Conservation (phyloP, 129 eudicot genomes). For the Oenanthe sinensis region DNA sequence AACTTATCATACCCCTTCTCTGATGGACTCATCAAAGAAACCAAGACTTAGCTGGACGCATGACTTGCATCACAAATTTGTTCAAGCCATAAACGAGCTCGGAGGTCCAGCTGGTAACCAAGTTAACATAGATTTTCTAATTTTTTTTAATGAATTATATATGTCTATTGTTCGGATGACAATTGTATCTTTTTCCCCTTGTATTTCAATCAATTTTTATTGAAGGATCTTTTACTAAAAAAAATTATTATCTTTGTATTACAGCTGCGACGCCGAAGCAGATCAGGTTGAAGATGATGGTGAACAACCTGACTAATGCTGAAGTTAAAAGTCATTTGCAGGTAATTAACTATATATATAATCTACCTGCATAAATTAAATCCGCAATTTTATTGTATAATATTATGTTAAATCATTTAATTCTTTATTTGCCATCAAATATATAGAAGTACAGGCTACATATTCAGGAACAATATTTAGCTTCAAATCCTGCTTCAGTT, state of each 20-base stretch:
- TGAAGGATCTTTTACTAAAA: not conserved
- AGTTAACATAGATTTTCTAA: not conserved
- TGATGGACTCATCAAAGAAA: not conserved
- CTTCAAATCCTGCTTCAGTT: not conserved
- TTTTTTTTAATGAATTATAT: not conserved
- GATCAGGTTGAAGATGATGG: not conserved
- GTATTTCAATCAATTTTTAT: not conserved
- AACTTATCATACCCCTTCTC: not conserved
- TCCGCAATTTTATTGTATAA: not conserved
- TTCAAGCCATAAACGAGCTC: not conserved
- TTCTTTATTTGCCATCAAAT: not conserved
- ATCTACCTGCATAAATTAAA: not conserved
- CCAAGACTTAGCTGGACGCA: not conserved
- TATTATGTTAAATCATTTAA: not conserved
- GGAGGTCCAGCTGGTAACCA: not conserved
- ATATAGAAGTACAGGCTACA: not conserved
- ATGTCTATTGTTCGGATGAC: not conserved
- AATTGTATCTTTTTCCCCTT: not conserved
- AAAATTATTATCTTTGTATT: not conserved
- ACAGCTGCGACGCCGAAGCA: not conserved
- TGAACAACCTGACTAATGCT: not conserved
- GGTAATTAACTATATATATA: not conserved
- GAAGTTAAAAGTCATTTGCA: conserved; percentile 3
- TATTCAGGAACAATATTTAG: not conserved
- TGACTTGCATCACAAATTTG: not conserved